Evolutionary conservation across 805 yeast genomes (phyloP).

Genomic region (Pichia pseudocactophila): DNA sequence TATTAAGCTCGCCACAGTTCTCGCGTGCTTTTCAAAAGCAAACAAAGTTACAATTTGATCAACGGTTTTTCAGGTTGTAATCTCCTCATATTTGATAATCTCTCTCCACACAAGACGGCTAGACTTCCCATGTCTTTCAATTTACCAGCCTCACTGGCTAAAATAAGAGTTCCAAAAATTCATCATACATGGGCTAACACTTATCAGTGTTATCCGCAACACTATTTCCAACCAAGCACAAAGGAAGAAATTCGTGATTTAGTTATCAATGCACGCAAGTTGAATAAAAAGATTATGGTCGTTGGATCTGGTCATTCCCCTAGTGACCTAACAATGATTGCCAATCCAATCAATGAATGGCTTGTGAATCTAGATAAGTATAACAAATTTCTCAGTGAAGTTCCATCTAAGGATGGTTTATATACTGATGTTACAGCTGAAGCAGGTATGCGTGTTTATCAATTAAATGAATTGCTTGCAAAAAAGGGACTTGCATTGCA

Average conservation of each 20-base stretch:
- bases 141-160: constrained; percentile 21
- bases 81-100: too few species aligned
- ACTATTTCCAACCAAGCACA: constrained; percentile 67
- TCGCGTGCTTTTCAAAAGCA: too few species aligned
- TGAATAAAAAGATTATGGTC: constrained; percentile 60
- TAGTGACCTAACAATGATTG: constrained; percentile 77
- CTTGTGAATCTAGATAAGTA: constrained; percentile 75
- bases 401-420: constrained; percentile 45
- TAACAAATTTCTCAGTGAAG: constrained; percentile 38
- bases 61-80: too few species aligned
- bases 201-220: constrained; percentile 64
- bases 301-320: constrained; percentile 97
- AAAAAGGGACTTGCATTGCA: constrained; percentile 69
- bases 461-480: constrained; percentile 61
- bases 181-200: constrained; percentile 91
- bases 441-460: constrained; percentile 77
- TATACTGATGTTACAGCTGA: constrained; percentile 90
- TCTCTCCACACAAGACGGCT: background rate
- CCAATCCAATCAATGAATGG: constrained; percentile 52
- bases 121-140: constrained; percentile 7
- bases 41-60: too few species aligned
- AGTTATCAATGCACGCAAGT: constrained; percentile 53
- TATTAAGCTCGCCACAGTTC: too few species aligned
- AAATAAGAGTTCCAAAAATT: constrained; percentile 30
- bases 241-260: constrained; percentile 61